Conservation (phyloP, 2,329 filamentous ascomycete genomes). For the Paracamarosporium sp. region DNA sequence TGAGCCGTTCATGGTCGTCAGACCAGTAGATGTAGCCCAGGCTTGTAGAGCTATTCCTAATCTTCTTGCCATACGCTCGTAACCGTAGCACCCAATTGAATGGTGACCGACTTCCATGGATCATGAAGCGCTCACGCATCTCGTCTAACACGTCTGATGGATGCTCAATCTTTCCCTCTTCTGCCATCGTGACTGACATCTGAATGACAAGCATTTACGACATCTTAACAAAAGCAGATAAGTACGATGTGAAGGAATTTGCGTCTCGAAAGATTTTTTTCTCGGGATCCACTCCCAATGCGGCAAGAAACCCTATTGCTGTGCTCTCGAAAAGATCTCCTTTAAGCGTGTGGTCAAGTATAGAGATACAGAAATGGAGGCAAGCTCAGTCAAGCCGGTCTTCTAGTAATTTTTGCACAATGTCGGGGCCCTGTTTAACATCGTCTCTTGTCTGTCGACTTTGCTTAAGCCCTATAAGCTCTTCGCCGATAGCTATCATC, state of each 20-base stretch:
- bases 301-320: background rate
- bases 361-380: background rate
- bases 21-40: background rate
- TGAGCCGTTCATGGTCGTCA: background rate
- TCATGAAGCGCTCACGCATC: background rate
- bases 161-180: background rate
- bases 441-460: no score
- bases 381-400: background rate
- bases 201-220: background rate
- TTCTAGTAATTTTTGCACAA: background rate
- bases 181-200: background rate
- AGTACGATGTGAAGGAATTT: background rate
- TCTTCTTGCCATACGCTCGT: background rate
- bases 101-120: background rate
- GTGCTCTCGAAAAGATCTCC: background rate
- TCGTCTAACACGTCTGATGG: background rate
- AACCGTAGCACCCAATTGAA: background rate
- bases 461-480: no score
- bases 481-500: no score
- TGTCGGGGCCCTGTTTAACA: background rate
- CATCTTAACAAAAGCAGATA: slow-evolving; percentile 1
- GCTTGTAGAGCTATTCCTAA: background rate
- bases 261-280: background rate
- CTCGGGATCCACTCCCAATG: background rate
- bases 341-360: background rate